A percentile compares a stretch with the other conserved stretches of the same genome.
Conservation (phyloP, 768 basidiomycete species). For the Hericium coralloides region DNA sequence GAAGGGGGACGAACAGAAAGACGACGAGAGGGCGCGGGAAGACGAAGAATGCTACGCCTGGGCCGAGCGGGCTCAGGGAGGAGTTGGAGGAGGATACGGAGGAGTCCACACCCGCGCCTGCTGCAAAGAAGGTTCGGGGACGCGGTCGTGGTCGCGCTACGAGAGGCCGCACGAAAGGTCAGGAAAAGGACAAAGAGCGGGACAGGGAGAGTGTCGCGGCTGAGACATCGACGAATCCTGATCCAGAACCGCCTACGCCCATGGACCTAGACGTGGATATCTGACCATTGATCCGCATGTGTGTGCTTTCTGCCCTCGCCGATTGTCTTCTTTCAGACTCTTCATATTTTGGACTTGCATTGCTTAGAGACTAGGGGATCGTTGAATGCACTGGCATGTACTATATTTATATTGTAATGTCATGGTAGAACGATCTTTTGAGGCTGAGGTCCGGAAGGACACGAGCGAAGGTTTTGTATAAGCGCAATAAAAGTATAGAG, state of each 20-base stretch:
- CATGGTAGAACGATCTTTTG: no score
- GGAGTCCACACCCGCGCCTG: background rate
- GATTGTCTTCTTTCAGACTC: no score
- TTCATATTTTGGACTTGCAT: no score
- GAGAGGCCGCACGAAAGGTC: conserved; percentile 2
- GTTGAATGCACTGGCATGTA: no score
- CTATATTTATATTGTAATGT: no score
- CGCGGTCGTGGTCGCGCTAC: background rate
- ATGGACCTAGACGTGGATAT: conserved; percentile 29
- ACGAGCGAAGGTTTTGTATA: no score
- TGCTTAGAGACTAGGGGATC: no score
- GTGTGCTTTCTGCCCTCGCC: no score
- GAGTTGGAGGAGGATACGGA: conserved; percentile 23
- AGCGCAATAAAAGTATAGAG: no score
- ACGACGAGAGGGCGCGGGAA: conserved; percentile 25
- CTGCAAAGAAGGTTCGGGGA: conserved; percentile 1
- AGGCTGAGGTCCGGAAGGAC: no score
- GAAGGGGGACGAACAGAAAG: conserved; percentile 21
- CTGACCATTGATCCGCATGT: conserved; percentile 1
- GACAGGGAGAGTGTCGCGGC: conserved; percentile 4
- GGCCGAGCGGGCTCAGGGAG: conserved; percentile 1
- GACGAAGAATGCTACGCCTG: conserved; percentile 12
- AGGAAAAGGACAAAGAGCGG: conserved; percentile 3
- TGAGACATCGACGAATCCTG: conserved; percentile 18
- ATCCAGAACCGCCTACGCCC: conserved; percentile 27